Base-by-base conservation (phyloP, 345 rosid species). In the Dipteronia sinensis region DNA sequence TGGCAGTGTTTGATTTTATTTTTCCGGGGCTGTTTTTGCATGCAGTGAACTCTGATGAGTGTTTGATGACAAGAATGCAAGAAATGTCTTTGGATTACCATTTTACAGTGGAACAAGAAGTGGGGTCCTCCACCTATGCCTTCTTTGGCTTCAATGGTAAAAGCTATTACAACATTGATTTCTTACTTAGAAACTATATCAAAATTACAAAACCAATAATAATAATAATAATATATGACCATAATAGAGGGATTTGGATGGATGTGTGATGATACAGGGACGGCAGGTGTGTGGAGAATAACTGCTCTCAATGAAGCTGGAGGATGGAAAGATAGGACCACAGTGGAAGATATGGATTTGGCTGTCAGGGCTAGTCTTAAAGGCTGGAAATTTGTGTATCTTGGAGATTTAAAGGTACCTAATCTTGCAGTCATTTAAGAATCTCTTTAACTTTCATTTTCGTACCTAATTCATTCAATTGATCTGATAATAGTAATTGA, bases 281-380 rank as follows among this genome's bases (percentile, higher is more conserved):
- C 99, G 0, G 99, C 99, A 1, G 99, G 99, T 9, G 86, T 96
- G 16, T 96, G 99, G 99, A 91, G 97, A 76, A 91, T 96, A 74
- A 71, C 90, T 1, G 99, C 99, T 64, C 71, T 96, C 40, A 92
- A 83, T 65, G 99, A 96, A 81, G 99, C 99, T 7, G 99, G 99
- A 42, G 99, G 99, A 7, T 96, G 99, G 99, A 94, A 96, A 84
- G 99, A 96, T 51, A 87, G 99, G 84, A 96, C 99, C 64, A 96
- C 99, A 0, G 99, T 96, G 53, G 99, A 96, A 79, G 99, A 96
- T 65, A 96, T 96, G 99, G 99, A 96, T 72, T 89, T 96, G 56
- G 99, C 99, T 0, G 99, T 96, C 40, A 86, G 99, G 66, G 99
- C 99, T 17, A 92, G 97, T 87, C 97, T 96, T 42, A 94, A 89